A percentile compares a stretch with the other conserved stretches of the same genome.
These are phyloP conservation scores for Diaporthe longicolla DNA, from an alignment of 2,329 filamentous ascomycete species.

Conservation along the genomic window DNA sequence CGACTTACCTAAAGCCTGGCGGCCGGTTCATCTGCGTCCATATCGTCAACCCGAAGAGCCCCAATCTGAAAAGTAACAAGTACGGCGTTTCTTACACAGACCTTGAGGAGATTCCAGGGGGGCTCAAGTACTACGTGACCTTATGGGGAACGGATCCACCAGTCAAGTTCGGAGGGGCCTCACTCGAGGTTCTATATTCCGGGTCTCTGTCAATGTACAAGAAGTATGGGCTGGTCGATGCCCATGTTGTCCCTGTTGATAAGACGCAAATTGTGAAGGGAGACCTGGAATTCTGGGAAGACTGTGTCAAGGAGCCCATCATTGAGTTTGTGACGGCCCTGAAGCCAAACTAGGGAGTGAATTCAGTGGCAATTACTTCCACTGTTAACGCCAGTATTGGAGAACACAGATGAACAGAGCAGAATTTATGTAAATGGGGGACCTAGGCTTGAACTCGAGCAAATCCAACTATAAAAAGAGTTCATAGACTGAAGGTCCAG, in stretches of 20 bases:
- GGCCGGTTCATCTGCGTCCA: constrained; percentile 43
- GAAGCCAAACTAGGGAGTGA: neutral
- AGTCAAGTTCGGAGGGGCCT: constrained; percentile 35
- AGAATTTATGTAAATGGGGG: too few relatives aligned
- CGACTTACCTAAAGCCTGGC: constrained; percentile 41
- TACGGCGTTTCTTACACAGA: neutral
- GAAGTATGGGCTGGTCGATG: constrained; percentile 35
- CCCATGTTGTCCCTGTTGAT: constrained; percentile 30
- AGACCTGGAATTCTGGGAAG: constrained; percentile 27
- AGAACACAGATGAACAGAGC: neutral
- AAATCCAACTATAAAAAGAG: too few relatives aligned
- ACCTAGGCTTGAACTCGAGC: too few relatives aligned
- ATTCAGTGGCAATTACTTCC: neutral
- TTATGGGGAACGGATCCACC: constrained; percentile 32
- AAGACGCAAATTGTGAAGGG: neutral
- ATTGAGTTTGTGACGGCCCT: constrained; percentile 13
- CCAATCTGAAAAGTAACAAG: neutral
- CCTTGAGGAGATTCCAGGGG: constrained; percentile 1
- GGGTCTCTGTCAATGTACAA: constrained; percentile 36
- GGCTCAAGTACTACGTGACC: constrained; percentile 32
- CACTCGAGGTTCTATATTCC: constrained; percentile 37
- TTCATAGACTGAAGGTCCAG: too few relatives aligned
- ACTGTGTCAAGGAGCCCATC: constrained; percentile 7
- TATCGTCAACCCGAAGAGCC: constrained; percentile 34
- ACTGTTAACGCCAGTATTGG: too few relatives aligned